Base-by-base conservation (phyloP, 1,284 basidiomycete species). In the Singerocomus inundabilis region DNA sequence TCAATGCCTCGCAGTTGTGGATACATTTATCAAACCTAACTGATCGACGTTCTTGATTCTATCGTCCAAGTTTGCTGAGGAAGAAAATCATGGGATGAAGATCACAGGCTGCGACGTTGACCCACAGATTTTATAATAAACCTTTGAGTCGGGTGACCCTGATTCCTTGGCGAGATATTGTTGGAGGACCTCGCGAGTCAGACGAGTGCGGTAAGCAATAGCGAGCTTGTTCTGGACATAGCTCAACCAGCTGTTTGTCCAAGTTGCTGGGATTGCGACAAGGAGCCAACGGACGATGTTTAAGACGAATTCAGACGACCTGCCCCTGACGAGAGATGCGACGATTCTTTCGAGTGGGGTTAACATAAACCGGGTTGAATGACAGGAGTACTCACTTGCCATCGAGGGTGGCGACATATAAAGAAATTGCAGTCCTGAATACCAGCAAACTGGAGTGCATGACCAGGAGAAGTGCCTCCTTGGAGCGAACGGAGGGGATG, bases 1-100 rank as follows among this genome's bases (percentile, higher is more conserved):
- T 56, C 38, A 59, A 53, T 32, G 45, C 37, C 51, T 38, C 38
- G n/a, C 21, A 26, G 31, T 29, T 38, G 15, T 44, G 18, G 41
- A 30, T 15, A 35, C n/a, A 21, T 32, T 12, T 21, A 28, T 38
- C 5, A 39, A 32, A 61, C 78, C 61, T 54, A 89, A 66, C 87
- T 98, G 95, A 65, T 98, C 96, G 9, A 93, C 90, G 60, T 98
- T 98, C 75, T 94, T 94, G 57, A 98, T 94, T 48, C 96, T 79
- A 68, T 98, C 96, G 62, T 96, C 93, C 53, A 96, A 71, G 65
- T 94, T 94, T 32, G 89, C 90, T 90, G 59, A 24, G 43, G 12
- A 41, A 24, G 21, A 41, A 26, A 10, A 31, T 66, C 18, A 50
- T 16, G 3, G 38, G 36, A 18, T 34, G n/a, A 26, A n/a, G 15